A percentile compares a stretch with the other conserved stretches of the same genome.
phyloP scores from a whole-genome alignment of 345 rosid genomes.

The Salix dunnii region DNA sequence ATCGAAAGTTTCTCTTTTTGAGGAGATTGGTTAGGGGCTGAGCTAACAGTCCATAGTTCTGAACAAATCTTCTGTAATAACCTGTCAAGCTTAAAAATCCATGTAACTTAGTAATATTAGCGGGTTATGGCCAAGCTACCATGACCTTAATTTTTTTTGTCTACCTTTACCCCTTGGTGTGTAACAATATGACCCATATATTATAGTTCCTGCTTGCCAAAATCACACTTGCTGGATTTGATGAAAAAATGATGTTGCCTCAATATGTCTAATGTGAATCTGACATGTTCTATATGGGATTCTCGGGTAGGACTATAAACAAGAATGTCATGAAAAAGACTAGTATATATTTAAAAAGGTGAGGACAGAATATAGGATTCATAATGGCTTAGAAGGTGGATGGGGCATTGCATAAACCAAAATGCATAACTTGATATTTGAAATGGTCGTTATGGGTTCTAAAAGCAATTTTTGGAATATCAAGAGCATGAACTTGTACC shows the following conservation, averaged over 20 bases:
- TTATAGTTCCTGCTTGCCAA: neutral
- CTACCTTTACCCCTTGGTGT: neutral
- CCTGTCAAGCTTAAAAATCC: neutral
- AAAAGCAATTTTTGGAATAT: neutral
- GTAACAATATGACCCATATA: neutral
- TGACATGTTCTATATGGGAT: neutral
- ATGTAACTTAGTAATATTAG: no score
- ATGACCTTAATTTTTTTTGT: neutral
- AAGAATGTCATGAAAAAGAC: neutral
- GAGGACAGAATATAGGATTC: neutral
- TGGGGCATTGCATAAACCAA: neutral
- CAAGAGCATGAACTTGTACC: neutral
- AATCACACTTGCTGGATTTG: neutral
- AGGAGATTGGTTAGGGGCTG: neutral
- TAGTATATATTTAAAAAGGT: neutral
- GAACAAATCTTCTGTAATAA: neutral
- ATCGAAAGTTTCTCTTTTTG: neutral
- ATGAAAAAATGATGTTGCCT: neutral
- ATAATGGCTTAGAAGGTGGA: neutral
- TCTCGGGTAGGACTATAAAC: neutral
- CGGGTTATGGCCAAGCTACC: neutral
- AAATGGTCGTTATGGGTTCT: neutral
- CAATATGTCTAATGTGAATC: neutral
- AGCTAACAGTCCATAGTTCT: neutral
- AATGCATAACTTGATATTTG: neutral